Base-by-base conservation (phyloP, 2,329 filamentous ascomycete genomes). In the Myrmaecium sp. region DNA sequence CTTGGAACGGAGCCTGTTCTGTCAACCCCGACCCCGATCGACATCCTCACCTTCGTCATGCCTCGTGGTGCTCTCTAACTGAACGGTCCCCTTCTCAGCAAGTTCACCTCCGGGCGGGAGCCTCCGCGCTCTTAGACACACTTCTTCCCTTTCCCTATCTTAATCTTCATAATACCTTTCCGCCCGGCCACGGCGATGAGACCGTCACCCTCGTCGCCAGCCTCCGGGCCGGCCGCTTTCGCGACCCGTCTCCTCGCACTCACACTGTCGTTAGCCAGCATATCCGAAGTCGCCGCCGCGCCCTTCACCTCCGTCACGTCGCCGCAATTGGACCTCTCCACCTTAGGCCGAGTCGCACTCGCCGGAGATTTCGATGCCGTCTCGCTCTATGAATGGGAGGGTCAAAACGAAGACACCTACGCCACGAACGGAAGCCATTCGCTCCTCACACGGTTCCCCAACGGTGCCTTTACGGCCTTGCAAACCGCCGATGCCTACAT, bases 351-450 rank as follows among this genome's bases (percentile, higher is more conserved):
- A 40, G 74, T 94, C 38, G 83, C 79, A 29, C 64, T 98, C 32
- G 77, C 73, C 2, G 89, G 89, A 40, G 75, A 94, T 53, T 98
- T 93, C 49, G 72, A 80, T 43, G 81, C 83, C 29, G 78, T 95
- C 41, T 94, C 89, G 8, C 60, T 94, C 20, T 95, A 89, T 57
- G 62, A 84, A 46, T 95, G 74, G 43, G 63, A 76, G 42, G 80
- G 77, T 35, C 86, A 98, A 49, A 74, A 62, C 31, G 70, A 86
- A 50, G 59, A 63, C 33, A 55, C 65, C 10, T 67, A 70, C 40
- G 71, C 57, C 41, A 69, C 65, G 32, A 83, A 92, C 60, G 81
- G 79, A 46, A 81, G 74, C 42, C 72, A 84, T 44, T 76, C 80
- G 11, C 66, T 98, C 21, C 66, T 94, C 29, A 70, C 76, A 12